A percentile compares a stretch with the other conserved stretches of the same genome.
Conservation (phyloP, 1,139 yeast species). For the Kluyveromyces marxianus region DNA sequence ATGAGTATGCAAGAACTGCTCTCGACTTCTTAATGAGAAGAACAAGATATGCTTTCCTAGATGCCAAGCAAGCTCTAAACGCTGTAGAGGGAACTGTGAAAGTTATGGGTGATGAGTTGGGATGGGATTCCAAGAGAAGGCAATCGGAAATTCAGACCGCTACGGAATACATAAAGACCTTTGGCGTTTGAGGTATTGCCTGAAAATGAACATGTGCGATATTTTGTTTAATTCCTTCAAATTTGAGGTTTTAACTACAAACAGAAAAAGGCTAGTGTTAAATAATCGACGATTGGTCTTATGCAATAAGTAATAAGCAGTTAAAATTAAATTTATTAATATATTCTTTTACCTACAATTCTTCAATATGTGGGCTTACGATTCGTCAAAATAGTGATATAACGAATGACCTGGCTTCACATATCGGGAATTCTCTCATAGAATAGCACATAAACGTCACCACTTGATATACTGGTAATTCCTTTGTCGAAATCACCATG, state of each 20-base stretch:
- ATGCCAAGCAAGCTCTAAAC: slow-evolving; percentile 73
- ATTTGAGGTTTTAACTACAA: not conserved
- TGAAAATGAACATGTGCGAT: not conserved
- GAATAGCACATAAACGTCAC: slow-evolving; percentile 68
- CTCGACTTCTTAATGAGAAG: slow-evolving; percentile 89
- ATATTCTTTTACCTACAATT: no score
- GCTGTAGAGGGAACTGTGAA: slow-evolving; percentile 84
- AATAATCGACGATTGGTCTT: no score
- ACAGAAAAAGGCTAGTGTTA: no score
- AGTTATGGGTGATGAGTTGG: slow-evolving; percentile 70
- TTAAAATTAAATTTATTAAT: no score
- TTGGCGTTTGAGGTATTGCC: slow-evolving; percentile 34
- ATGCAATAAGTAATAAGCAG: no score
- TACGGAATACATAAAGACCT: slow-evolving; percentile 50
- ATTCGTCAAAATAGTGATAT: no score
- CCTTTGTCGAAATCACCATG: slow-evolving; percentile 41
- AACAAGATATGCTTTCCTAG: slow-evolving; percentile 86
- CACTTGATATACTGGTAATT: slow-evolving; percentile 39
- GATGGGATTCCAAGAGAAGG: slow-evolving; percentile 63
- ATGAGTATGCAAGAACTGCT: slow-evolving; percentile 86
- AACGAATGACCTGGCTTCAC: not conserved
- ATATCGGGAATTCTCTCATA: slow-evolving; percentile 40
- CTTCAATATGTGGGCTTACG: no score
- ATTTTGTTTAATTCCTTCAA: not conserved
- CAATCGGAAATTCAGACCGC: slow-evolving; percentile 49